A percentile compares a stretch with the other conserved stretches of the same genome.
Evolutionary conservation across 1,284 basidiomycete species (phyloP).

Genomic region (Cerioporus squamosus): DNA sequence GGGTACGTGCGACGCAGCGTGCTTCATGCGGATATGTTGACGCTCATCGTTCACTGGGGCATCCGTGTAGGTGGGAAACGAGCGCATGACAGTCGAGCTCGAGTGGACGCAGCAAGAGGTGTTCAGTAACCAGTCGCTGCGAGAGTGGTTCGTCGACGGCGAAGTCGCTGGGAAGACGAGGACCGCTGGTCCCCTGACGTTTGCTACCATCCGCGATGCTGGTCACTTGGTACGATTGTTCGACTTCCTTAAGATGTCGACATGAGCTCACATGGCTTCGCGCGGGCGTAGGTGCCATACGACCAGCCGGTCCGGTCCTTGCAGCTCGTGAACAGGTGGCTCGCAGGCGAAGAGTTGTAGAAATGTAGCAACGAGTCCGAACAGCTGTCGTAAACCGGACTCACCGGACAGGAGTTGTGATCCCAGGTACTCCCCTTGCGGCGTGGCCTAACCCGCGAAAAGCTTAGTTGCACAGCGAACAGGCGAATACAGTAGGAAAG

Average conservation of each 20-base stretch:
- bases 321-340: too few relatives aligned
- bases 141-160: slow-evolving; percentile 56
- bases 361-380: too few relatives aligned
- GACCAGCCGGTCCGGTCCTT: slow-evolving; percentile 4
- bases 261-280: neutral
- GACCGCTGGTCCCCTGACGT: slow-evolving; percentile 62
- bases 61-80: slow-evolving; percentile 50
- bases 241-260: neutral
- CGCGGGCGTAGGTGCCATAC: slow-evolving; percentile 54
- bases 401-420: too few relatives aligned
- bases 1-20: slow-evolving; percentile 41
- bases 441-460: too few relatives aligned
- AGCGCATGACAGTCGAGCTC: slow-evolving; percentile 62
- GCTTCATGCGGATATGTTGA: neutral
- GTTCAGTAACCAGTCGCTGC: slow-evolving; percentile 50
- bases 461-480: too few relatives aligned
- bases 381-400: too few relatives aligned
- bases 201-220: slow-evolving; percentile 60
- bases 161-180: slow-evolving; percentile 62
- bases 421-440: too few relatives aligned
- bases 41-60: neutral
- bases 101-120: slow-evolving; percentile 63
- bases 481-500: too few relatives aligned
- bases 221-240: slow-evolving; percentile 63
- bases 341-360: too few relatives aligned